A percentile compares a stretch with the other conserved stretches of the same genome.
phyloP scores from a whole-genome alignment of 2,329 filamentous ascomycete species.

The Alternaria tenuissima region DNA sequence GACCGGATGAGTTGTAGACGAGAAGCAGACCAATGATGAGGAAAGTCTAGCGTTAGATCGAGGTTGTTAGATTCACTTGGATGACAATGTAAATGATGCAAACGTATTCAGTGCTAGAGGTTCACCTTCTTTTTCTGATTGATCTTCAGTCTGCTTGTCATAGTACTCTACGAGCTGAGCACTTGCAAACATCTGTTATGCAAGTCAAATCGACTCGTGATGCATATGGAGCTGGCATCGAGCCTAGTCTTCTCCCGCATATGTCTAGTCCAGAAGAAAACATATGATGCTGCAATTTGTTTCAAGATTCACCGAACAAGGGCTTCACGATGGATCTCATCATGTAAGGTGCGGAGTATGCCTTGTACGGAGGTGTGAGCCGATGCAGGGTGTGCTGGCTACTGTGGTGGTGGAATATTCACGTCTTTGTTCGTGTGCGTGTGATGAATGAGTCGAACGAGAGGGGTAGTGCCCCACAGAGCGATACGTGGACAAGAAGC shows the following conservation, averaged over 20 bases:
- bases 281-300: background rate
- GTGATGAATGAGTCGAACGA: background rate
- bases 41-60: background rate
- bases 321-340: background rate
- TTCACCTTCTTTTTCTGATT: background rate
- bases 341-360: background rate
- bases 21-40: conserved; percentile 20
- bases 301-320: background rate
- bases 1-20: background rate
- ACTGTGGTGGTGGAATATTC: background rate
- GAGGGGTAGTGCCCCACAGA: conserved; percentile 1
- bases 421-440: background rate
- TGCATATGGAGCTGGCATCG: background rate
- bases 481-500: background rate
- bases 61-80: background rate
- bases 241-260: background rate
- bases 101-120: background rate
- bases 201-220: background rate
- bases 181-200: background rate
- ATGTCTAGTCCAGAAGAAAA: background rate
- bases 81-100: background rate
- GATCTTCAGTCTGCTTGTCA: background rate
- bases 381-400: background rate
- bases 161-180: background rate
- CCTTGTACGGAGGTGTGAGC: background rate